A percentile compares a stretch with the other conserved stretches of the same genome.
phyloP scores from a whole-genome alignment of 108 stramenopile species.

The Aurantiochytrium sp. region DNA sequence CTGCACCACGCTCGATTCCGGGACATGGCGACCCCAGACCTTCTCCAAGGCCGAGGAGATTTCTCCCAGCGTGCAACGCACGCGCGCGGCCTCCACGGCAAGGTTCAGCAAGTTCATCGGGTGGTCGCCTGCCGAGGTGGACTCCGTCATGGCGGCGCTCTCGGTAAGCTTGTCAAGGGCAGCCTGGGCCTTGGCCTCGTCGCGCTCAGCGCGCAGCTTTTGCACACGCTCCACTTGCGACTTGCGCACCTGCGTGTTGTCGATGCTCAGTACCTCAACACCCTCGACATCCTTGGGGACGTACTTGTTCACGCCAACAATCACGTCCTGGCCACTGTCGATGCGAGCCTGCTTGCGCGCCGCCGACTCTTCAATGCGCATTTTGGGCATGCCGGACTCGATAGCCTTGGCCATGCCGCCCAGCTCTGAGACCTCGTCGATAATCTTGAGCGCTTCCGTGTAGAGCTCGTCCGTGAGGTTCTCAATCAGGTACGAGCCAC shows the following conservation, averaged over 20 bases:
- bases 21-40: slow-evolving; percentile 86
- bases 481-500: slow-evolving; percentile 96
- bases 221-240: slow-evolving; percentile 68
- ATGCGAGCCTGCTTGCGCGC: slow-evolving; percentile 85
- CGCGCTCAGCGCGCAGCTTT: slow-evolving; percentile 60
- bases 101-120: slow-evolving; percentile 79
- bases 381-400: slow-evolving; percentile 84
- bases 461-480: slow-evolving; percentile 81
- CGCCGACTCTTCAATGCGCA: slow-evolving; percentile 89
- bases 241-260: slow-evolving; percentile 71
- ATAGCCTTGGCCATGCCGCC: slow-evolving; percentile 97
- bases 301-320: slow-evolving; percentile 98
- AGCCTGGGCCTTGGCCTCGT: slow-evolving; percentile 57
- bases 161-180: slow-evolving; percentile 61
- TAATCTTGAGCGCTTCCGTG: slow-evolving; percentile 72
- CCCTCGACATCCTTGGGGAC: slow-evolving; percentile 61
- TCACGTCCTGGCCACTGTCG: slow-evolving; percentile 68
- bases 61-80: slow-evolving; percentile 85
- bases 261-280: slow-evolving; percentile 72
- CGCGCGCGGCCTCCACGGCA: slow-evolving; percentile 80
- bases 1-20: slow-evolving; percentile 75
- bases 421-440: slow-evolving; percentile 76
- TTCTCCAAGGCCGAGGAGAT: slow-evolving; percentile 86
- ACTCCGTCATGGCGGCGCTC: slow-evolving; percentile 56
- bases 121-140: slow-evolving; percentile 67